Percentiles rank a stretch among this genome's conserved stretches.
These are phyloP conservation scores for Hericium coralloides DNA, from an alignment of 768 basidiomycete genomes.

Conservation along the genomic window DNA sequence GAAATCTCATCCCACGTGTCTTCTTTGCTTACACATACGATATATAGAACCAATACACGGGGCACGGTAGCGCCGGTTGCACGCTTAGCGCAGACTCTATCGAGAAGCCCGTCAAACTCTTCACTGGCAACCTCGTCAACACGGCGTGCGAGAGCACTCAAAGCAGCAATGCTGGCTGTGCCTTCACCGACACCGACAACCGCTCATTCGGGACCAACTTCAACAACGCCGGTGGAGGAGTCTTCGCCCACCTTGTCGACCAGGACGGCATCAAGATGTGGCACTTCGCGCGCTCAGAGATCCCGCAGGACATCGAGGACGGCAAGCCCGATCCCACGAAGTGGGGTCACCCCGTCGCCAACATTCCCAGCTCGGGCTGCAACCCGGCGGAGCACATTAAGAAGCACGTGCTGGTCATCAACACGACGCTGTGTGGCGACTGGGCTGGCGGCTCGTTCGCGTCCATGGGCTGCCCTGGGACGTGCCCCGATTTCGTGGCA, in stretches of 20 bases:
- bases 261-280: constrained; percentile 2
- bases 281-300: not conserved
- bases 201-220: constrained; percentile 2
- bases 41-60: constrained; percentile 1
- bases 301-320: constrained; percentile 4
- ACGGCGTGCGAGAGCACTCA: not conserved
- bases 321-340: not conserved
- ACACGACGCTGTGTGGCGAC: constrained; percentile 7
- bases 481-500: not conserved
- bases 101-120: not conserved
- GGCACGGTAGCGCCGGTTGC: constrained; percentile 1
- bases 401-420: constrained; percentile 1
- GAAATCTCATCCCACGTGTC: too few species aligned
- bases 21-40: not conserved
- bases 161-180: constrained; percentile 1
- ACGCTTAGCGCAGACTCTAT: not conserved
- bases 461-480: constrained; percentile 2
- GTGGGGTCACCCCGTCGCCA: constrained; percentile 1
- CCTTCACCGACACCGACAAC: not conserved
- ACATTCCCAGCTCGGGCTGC: not conserved
- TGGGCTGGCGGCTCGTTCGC: constrained; percentile 3
- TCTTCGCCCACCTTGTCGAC: not conserved
- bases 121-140: not conserved
- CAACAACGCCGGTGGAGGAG: constrained; percentile 1
- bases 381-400: not conserved